Conservation (phyloP, 2,329 filamentous ascomycete genomes). For the Chrysosphaeria jannelii region DNA sequence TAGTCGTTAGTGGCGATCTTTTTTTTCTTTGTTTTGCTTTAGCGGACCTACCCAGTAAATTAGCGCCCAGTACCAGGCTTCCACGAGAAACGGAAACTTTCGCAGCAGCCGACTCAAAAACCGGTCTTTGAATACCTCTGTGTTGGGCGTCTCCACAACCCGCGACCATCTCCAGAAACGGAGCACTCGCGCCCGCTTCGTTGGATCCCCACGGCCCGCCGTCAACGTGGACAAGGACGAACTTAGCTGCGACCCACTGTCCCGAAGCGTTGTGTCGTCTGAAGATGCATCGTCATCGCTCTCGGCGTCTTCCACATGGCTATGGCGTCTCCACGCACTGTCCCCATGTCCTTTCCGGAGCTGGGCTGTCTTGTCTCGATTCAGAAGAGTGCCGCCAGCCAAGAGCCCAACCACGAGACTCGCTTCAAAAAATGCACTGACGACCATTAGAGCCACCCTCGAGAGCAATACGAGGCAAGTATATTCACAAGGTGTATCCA, state of each 20-base stretch:
- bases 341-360: constrained; percentile 3
- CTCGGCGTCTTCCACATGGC: neutral
- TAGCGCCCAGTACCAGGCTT: constrained; percentile 50
- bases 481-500: too few species aligned
- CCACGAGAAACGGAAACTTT: constrained; percentile 40
- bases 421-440: constrained; percentile 28
- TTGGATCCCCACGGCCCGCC: neutral
- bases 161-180: constrained; percentile 14
- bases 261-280: neutral
- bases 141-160: constrained; percentile 28
- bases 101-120: constrained; percentile 31
- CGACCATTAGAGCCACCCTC: too few species aligned
- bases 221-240: neutral
- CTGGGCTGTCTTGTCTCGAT: constrained; percentile 12
- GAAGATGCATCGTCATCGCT: neutral
- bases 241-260: neutral
- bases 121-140: constrained; percentile 24
- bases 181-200: constrained; percentile 5
- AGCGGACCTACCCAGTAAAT: constrained; percentile 39
- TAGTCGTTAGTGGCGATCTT: constrained; percentile 8
- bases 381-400: constrained; percentile 29
- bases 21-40: neutral
- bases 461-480: too few species aligned
- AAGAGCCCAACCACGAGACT: constrained; percentile 26
- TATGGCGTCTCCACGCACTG: constrained; percentile 5